A percentile compares a stretch with the other conserved stretches of the same genome.
Conservation (phyloP, 495 filamentous ascomycete species). For the Platismatia glauca region DNA sequence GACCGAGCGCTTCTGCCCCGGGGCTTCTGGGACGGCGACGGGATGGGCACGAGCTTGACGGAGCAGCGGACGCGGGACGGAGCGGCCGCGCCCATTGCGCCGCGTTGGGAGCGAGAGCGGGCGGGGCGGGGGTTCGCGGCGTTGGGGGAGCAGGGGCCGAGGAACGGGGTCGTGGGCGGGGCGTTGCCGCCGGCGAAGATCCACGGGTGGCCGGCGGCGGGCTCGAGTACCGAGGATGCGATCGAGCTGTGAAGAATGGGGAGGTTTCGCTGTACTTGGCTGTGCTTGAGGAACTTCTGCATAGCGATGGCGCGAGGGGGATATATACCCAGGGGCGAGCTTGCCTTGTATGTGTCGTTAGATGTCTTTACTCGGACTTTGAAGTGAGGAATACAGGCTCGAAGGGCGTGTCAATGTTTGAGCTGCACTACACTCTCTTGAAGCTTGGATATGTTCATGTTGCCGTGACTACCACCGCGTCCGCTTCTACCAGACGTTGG, state of each 20-base stretch:
- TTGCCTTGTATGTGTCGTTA: not conserved
- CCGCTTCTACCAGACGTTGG: no score
- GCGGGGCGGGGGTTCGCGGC: constrained; percentile 14
- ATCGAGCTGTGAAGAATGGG: constrained; percentile 16
- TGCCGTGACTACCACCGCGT: no score
- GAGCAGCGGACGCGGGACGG: not conserved
- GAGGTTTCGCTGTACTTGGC: no score
- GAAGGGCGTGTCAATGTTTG: not conserved
- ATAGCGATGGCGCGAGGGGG: constrained; percentile 14
- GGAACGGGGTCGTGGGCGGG: not conserved
- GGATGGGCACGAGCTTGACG: not conserved
- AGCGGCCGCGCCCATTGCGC: not conserved
- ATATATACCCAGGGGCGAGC: not conserved
- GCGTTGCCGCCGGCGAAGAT: not conserved
- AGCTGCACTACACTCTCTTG: not conserved
- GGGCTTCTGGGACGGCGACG: constrained; percentile 13
- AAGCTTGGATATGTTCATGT: not conserved
- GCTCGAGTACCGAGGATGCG: constrained; percentile 20
- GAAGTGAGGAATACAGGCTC: not conserved
- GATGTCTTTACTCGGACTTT: not conserved
- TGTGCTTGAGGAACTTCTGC: no score
- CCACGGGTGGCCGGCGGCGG: not conserved
- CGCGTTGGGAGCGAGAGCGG: not conserved
- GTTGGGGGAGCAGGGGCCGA: constrained; percentile 1
- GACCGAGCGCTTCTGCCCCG: constrained; percentile 17